A percentile compares a stretch with the other conserved stretches of the same genome.
Conservation (phyloP, 2,329 filamentous ascomycete genomes). For the Cercospora beticola region DNA sequence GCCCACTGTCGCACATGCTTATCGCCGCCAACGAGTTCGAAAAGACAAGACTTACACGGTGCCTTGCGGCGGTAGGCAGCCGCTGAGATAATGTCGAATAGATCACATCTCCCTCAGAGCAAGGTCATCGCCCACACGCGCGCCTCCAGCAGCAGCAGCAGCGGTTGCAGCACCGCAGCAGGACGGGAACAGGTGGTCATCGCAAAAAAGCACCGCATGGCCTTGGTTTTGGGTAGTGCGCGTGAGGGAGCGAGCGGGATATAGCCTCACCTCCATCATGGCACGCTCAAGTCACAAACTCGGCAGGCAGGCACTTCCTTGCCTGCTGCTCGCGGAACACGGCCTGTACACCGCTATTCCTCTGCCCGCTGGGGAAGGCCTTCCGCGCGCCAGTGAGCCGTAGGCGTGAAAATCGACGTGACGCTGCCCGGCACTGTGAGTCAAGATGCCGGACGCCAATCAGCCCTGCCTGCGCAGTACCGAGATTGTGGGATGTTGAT, state of each 20-base stretch:
- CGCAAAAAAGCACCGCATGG: constrained; percentile 6
- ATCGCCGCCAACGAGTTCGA: constrained; percentile 11
- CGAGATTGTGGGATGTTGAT: constrained; percentile 15
- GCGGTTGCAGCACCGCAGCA: constrained; percentile 1
- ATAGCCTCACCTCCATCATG: constrained; percentile 23
- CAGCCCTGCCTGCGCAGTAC: constrained; percentile 11
- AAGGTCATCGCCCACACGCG: constrained; percentile 3
- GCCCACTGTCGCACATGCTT: constrained; percentile 11
- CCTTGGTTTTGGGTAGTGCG: background rate
- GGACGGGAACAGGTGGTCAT: constrained; percentile 11
- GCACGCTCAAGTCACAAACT: constrained; percentile 20
- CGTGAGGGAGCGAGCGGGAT: constrained; percentile 1
- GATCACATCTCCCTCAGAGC: constrained; percentile 23
- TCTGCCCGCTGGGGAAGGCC: constrained; percentile 11
- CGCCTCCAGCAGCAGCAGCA: constrained; percentile 6
- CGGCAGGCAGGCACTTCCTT: constrained; percentile 12
- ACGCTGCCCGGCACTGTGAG: constrained; percentile 22
- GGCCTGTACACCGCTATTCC: constrained; percentile 15
- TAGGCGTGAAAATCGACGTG: constrained; percentile 16
- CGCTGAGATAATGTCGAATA: constrained; percentile 20
- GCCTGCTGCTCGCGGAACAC: constrained; percentile 18
- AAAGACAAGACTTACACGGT: constrained; percentile 27
- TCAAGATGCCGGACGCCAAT: constrained; percentile 18
- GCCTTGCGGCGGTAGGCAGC: constrained; percentile 24
- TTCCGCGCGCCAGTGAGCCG: constrained; percentile 17